phyloP scores from a whole-genome alignment of 805 yeast species.

The Wickerhamomyces xylosicus region DNA sequence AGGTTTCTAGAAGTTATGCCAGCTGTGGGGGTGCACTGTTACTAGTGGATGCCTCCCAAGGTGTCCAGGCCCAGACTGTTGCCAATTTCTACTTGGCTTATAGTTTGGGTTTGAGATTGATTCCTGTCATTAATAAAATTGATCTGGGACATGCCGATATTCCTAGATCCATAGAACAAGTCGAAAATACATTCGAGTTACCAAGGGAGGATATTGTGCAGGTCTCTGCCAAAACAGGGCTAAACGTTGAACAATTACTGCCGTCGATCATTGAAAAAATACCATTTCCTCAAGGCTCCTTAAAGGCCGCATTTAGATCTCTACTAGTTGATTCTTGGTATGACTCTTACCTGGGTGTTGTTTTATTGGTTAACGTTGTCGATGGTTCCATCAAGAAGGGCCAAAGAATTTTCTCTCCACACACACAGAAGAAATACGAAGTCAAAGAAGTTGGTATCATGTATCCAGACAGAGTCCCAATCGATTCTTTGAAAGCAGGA shows the following conservation, averaged over 20 bases:
- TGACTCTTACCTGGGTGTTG: slow-evolving; percentile 86
- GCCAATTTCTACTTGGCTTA: slow-evolving; percentile 91
- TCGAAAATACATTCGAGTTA: slow-evolving; percentile 76
- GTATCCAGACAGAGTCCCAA: slow-evolving; percentile 79
- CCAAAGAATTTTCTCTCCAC: slow-evolving; percentile 66
- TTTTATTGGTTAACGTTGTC: slow-evolving; percentile 70
- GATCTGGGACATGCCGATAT: slow-evolving; percentile 86
- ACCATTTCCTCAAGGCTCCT: slow-evolving; percentile 65
- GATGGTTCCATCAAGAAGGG: slow-evolving; percentile 77
- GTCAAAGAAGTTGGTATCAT: slow-evolving; percentile 90
- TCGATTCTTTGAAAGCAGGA: slow-evolving; percentile 64
- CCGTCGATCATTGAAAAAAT: slow-evolving; percentile 76
- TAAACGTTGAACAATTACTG: slow-evolving; percentile 64
- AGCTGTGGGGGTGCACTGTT: slow-evolving; percentile 92
- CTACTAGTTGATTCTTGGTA: slow-evolving; percentile 97
- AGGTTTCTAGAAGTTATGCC: slow-evolving; percentile 89
- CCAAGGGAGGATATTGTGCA: slow-evolving; percentile 64
- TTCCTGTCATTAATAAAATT: slow-evolving; percentile 88
- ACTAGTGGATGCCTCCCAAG: slow-evolving; percentile 90
- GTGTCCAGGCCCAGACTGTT: slow-evolving; percentile 97
- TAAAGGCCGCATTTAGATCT: slow-evolving; percentile 48
- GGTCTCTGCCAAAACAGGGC: slow-evolving; percentile 88
- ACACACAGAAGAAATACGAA: slow-evolving; percentile 68
- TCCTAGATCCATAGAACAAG: slow-evolving; percentile 70
- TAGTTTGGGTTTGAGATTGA: slow-evolving; percentile 66